Evolutionary conservation across 2,329 filamentous ascomycete genomes (phyloP).

Genomic region (Colletotrichum lentis): DNA sequence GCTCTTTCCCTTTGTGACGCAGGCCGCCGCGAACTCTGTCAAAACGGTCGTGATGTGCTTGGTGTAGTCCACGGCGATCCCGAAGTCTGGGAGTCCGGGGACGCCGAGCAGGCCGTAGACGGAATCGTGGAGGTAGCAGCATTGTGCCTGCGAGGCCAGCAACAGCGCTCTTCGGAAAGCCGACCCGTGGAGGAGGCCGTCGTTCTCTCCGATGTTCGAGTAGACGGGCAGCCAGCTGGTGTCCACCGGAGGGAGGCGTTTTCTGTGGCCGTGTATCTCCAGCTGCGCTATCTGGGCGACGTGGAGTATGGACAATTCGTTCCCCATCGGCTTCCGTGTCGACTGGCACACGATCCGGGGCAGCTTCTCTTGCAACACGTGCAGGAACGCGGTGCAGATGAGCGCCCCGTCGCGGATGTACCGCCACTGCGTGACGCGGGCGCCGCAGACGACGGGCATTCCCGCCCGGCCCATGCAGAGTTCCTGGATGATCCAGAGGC

Average conservation of each 20-base stretch:
- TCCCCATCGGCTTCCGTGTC: neutral
- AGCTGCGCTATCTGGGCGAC: conserved; percentile 18
- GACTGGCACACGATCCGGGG: neutral
- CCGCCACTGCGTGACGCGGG: conserved; percentile 16
- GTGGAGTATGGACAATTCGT: conserved; percentile 7
- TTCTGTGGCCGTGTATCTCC: conserved; percentile 13
- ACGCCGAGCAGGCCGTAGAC: conserved; percentile 11
- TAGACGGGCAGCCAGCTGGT: conserved; percentile 5
- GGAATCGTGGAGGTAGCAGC: conserved; percentile 6
- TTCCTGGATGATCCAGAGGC: conserved; percentile 29
- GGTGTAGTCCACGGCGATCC: conserved; percentile 2
- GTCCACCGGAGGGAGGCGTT: conserved; percentile 4
- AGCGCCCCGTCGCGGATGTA: conserved; percentile 20
- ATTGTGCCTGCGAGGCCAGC: conserved; percentile 12
- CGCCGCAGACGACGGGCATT: conserved; percentile 17
- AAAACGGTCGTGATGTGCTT: neutral
- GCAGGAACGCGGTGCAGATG: neutral
- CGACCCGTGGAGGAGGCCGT: conserved; percentile 9
- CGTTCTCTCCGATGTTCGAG: neutral
- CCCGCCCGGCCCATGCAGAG: conserved; percentile 10
- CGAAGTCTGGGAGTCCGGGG: conserved; percentile 8
- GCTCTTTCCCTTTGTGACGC: conserved; percentile 1
- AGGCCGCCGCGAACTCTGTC: conserved; percentile 13
- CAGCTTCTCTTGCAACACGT: conserved; percentile 6
- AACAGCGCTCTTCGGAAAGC: conserved; percentile 7